Base-by-base conservation (phyloP, 2,329 filamentous ascomycete genomes). In the Fusarium austroafricanum region DNA sequence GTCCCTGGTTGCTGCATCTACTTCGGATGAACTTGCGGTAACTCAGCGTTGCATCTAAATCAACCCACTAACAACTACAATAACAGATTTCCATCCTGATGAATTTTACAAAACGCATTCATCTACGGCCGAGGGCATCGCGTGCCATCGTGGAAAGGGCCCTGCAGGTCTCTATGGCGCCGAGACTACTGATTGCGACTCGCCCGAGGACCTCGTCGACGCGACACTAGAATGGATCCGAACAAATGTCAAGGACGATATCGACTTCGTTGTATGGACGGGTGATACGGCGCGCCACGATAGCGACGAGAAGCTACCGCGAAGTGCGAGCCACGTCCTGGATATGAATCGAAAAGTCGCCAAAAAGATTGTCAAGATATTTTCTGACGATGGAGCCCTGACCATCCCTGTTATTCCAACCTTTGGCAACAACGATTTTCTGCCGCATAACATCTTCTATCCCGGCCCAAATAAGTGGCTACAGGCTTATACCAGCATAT, bases 351-450 rank as follows among this genome's bases (percentile, higher is more conserved):
- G 87, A 67, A 84, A 89, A 68, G 83, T 97, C 66, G 90, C 94
- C 47, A 81, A 89, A 72, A 93, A 93, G 77, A 93, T 98, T 78
- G 80, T 86, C 45, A 87, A 94, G 20, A 84, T 92, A 11, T 97
- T 97, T 37, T 83, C 83, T n/a, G 82, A 83, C 33, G 82, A 83
- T 54, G 87, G 88, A 58, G 67, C 68, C 38, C 86, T 94, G 60
- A 79, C 84, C 14, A 86, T 98, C 6, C 95, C 96, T 6, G 88
- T 98, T 29, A 85, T 99, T 20, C 94, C 96, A 1, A 97, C 90
- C 0, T 90, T 97, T 71, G 96, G 96, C 63, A 99, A 99, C 82
- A 99, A 99, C 79, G 96, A 99, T 75, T 94, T 99, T 60, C 88
- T 97, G 62, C 96, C 96, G 2, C 96, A 99, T 81, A 99, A 99